phyloP scores from a whole-genome alignment of 768 basidiomycete genomes.

The Butyriboletus loyo region DNA sequence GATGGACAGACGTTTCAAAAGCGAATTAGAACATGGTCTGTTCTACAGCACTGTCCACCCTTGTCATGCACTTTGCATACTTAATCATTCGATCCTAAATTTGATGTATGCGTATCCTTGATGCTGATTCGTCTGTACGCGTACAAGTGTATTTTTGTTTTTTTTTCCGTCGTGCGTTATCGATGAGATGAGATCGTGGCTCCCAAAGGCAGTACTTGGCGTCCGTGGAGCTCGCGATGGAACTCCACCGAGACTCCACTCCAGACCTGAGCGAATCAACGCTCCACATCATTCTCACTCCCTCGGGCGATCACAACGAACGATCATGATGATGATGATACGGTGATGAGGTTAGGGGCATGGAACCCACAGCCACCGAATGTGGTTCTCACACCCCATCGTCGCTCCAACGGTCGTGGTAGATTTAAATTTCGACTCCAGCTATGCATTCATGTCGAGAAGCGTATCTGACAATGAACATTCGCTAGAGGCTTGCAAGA shows the following conservation, averaged over 20 bases:
- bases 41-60: background rate
- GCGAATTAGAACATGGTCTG: constrained; percentile 3
- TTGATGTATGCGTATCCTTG: too few species aligned
- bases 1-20: constrained; percentile 3
- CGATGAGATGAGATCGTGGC: constrained; percentile 18
- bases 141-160: background rate
- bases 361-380: constrained; percentile 4
- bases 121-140: constrained; percentile 8
- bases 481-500: constrained; percentile 84
- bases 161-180: background rate
- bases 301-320: background rate
- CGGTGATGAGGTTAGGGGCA: background rate
- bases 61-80: background rate
- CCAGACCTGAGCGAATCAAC: too few species aligned
- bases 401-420: constrained; percentile 12
- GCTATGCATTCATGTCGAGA: constrained; percentile 90
- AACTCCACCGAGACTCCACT: too few species aligned
- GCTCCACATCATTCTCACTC: background rate
- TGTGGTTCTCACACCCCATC: constrained; percentile 6
- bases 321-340: too few species aligned
- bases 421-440: constrained; percentile 33
- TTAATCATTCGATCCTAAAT: constrained; percentile 16
- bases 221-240: background rate
- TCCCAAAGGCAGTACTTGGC: background rate
- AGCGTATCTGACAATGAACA: constrained; percentile 74